Conservation (phyloP, 1,284 basidiomycete genomes). For the Ceratobasidium sp. region DNA sequence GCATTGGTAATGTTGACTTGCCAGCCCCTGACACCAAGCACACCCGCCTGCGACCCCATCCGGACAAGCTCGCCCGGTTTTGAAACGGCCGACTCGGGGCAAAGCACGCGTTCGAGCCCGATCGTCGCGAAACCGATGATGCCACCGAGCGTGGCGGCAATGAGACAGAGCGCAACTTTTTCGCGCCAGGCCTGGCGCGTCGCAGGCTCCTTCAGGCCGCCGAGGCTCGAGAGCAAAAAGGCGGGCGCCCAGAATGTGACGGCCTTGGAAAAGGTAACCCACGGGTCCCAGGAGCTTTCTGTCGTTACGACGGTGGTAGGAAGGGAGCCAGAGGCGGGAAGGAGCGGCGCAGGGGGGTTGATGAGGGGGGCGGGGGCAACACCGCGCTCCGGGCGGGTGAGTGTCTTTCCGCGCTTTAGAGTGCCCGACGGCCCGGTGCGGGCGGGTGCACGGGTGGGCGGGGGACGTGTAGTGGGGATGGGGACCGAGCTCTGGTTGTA, state of each 20-base stretch:
- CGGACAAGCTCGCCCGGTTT: slow-evolving; percentile 74
- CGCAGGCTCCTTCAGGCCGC: slow-evolving; percentile 82
- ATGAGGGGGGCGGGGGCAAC: slow-evolving; percentile 95
- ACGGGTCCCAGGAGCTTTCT: slow-evolving; percentile 69
- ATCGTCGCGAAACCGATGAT: slow-evolving; percentile 93
- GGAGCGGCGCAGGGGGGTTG: slow-evolving; percentile 68
- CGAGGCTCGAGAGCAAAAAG: slow-evolving; percentile 75
- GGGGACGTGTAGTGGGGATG: slow-evolving; percentile 69
- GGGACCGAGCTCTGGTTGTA: slow-evolving; percentile 59
- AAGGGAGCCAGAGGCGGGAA: slow-evolving; percentile 54
- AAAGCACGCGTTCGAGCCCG: slow-evolving; percentile 92
- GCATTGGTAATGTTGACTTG: slow-evolving; percentile 77
- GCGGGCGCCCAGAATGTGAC: slow-evolving; percentile 94
- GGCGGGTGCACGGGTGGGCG: slow-evolving; percentile 59
- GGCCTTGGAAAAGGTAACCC: slow-evolving; percentile 82
- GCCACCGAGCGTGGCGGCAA: slow-evolving; percentile 82
- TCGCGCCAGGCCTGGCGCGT: slow-evolving; percentile 96
- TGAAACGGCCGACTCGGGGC: slow-evolving; percentile 71
- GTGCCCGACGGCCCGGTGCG: slow-evolving; percentile 58
- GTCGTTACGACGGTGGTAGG: slow-evolving; percentile 51
- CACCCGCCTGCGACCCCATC: slow-evolving; percentile 67
- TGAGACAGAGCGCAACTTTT: slow-evolving; percentile 92
- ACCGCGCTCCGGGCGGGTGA: slow-evolving; percentile 94
- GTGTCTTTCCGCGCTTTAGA: slow-evolving; percentile 88
- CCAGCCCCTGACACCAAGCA: slow-evolving; percentile 81